phyloP scores from a whole-genome alignment of 2,329 filamentous ascomycete species.

The Colletotrichum cereale region DNA sequence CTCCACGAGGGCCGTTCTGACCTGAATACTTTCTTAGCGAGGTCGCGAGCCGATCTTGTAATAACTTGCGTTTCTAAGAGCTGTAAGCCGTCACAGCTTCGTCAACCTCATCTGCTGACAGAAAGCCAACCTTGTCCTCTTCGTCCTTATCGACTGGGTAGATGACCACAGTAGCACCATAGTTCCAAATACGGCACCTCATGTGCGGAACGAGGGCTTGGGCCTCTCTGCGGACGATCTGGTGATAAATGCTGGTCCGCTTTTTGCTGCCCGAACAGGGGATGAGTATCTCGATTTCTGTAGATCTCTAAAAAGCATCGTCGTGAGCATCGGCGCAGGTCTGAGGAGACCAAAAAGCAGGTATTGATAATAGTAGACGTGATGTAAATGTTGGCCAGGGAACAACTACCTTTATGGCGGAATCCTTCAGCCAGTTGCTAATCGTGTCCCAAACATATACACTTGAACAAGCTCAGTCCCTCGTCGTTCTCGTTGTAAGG shows the following conservation, averaged over 20 bases:
- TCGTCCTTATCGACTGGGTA: background rate
- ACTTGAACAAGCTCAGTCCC: background rate
- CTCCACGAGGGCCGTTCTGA: background rate
- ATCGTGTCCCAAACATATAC: conserved; percentile 1
- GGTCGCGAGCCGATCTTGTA: background rate
- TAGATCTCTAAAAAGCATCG: background rate
- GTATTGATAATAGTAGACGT: too few species aligned
- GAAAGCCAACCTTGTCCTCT: background rate
- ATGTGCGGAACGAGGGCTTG: background rate
- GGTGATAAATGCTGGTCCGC: conserved; percentile 14
- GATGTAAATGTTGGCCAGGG: too few species aligned
- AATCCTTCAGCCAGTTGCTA: background rate
- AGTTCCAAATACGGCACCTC: conserved; percentile 16
- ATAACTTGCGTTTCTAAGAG: background rate
- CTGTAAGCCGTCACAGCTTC: background rate
- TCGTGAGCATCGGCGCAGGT: background rate
- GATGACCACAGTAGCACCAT: background rate
- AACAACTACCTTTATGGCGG: background rate
- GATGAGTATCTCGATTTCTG: conserved; percentile 10
- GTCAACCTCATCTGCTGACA: background rate
- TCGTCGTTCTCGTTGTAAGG: conserved; percentile 17
- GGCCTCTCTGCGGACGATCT: conserved; percentile 8
- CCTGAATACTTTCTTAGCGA: conserved; percentile 16
- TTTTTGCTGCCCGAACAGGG: conserved; percentile 13
- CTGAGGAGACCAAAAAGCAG: background rate